Base-by-base conservation (phyloP, 2,329 filamentous ascomycete species). In the Colletotrichum melonis region DNA sequence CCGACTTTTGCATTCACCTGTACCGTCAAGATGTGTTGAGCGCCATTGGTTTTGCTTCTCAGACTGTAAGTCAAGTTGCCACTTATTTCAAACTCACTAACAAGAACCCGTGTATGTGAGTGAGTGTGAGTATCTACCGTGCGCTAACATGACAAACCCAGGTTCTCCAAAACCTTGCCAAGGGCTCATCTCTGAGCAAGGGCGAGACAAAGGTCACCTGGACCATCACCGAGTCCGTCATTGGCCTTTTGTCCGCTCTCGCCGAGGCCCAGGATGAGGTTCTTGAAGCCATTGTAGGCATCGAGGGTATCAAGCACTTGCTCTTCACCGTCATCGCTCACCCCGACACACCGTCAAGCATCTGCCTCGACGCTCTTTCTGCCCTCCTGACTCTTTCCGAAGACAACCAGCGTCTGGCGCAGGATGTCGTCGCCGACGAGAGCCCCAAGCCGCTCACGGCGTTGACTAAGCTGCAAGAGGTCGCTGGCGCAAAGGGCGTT, bases 1-100 rank as follows among this genome's bases (percentile, higher is more conserved):
- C 88, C 14, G 91, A 92, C 77, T 93, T 93, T 72, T 92, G 90
- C 75, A 83, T 93, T 24, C 91, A 93, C 76, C 80, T 93, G 70
- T 92, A 88, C 77, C 84, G 92, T 56, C 83, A 89, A 32, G 91
- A 92, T 79, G 81, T 92, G 16, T 78, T 93, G 72, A 90, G 88
- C 32, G 89, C 91, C 24, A 86, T 92, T 71, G 86, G 89, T 70
- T 87, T 88, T 78, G 90, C 90, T 16, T 82, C 86, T 63, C 85
- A 85, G 65, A 85, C 85, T 74, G 89, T 91, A 79, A 79, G 86
- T 80, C 8, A n/a, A 7, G 14, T 42, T 32, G 7, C 16, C 24
- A 16, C 55, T 22, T 1, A 22, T 22, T 4, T 35, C 32, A 4
- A 2, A 22, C 22, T 73, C 62, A 63, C 11, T 65, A 24, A 57